Percentiles rank a stretch among this genome's conserved stretches.
Conservation (phyloP, 2,329 filamentous ascomycete genomes). For the Harringtonia lauricola region DNA sequence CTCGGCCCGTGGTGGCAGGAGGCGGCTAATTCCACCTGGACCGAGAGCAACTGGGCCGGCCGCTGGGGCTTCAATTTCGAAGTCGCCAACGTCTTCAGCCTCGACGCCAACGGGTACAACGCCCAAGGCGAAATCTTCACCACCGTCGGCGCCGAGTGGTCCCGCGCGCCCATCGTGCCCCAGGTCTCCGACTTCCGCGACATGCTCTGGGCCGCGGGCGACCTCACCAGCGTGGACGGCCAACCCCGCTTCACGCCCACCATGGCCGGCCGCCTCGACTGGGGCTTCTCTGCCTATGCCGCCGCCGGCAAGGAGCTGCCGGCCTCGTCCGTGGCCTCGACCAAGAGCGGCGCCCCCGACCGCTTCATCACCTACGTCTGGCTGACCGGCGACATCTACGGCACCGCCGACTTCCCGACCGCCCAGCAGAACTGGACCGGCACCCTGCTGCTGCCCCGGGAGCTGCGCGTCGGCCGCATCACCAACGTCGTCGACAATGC, state of each 20-base stretch:
- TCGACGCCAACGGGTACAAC: conserved; percentile 1
- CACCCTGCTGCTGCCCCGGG: conserved; percentile 1
- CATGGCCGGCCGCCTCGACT: conserved; percentile 3
- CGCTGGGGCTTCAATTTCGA: conserved; percentile 4
- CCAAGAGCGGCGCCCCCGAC: background rate
- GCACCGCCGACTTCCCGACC: background rate
- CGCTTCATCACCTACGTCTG: conserved; percentile 1
- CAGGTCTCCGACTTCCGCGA: conserved; percentile 2
- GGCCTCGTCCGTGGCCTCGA: background rate
- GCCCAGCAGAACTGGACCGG: conserved; percentile 3
- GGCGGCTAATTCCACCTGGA: conserved; percentile 1
- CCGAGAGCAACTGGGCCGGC: conserved; percentile 1
- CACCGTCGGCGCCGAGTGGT: conserved; percentile 1
- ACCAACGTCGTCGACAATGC: conserved; percentile 1
- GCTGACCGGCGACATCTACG: conserved; percentile 2
- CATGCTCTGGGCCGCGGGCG: conserved; percentile 1
- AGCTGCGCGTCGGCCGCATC: background rate
- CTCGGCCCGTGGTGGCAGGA: conserved; percentile 1
- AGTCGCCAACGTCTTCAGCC: conserved; percentile 1
- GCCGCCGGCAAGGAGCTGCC: background rate
- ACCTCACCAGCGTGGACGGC: background rate
- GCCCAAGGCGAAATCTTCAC: background rate
- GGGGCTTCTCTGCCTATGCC: background rate
- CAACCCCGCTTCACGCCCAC: background rate
- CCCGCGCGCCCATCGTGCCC: conserved; percentile 1